Base-by-base conservation (phyloP, 345 rosid genomes). In the Brassica carinata region DNA sequence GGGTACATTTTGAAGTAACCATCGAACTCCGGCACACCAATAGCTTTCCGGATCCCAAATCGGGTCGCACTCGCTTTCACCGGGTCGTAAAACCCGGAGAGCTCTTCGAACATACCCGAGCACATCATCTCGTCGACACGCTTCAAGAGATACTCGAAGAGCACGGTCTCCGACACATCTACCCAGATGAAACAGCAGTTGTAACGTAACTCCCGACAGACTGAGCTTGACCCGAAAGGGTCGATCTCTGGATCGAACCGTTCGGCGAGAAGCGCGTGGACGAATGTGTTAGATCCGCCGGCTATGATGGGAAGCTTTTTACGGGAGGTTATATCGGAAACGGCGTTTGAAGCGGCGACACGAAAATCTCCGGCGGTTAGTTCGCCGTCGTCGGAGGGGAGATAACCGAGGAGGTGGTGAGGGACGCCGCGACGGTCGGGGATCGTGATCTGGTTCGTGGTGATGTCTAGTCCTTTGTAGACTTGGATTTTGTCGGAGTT, bases 401-500 rank as follows among this genome's bases (percentile, higher is more conserved):
- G 14, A 14, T 78, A 82, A 30, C 98, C 98, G 13, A 96, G 90
- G 1, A 96, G 83, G 63, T 91, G 97, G 86, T 96, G 99, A 7
- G 87, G 92, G 6, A 96, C 81, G 38, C 90, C 90, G 3, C 38
- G 85, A 40, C 97, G 87, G 9, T 94, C 93, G 1, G 11, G 77
- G 26, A 84, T 13, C 3, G 95, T 64, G 71, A 91, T 89, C 82
- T 94, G 93, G 80, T 96, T 96, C 80, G 98, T 96, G 70, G 95
- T 92, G 76, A 90, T 84, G 64, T 96, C 97, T 23, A 96, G 88
- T 2, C 96, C 97, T 0, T 57, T 53, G 85, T 89, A 93, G 36
- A 93, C 84, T 83, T 96, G 98, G 68, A 94, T 94, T 88, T 96
- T 94, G 78, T 96, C 97, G 18, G 95, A 83, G 91, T 96, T 96